A percentile compares a stretch with the other conserved stretches of the same genome.
Conservation (phyloP, 768 basidiomycete species). For the Auricularia sp. region DNA sequence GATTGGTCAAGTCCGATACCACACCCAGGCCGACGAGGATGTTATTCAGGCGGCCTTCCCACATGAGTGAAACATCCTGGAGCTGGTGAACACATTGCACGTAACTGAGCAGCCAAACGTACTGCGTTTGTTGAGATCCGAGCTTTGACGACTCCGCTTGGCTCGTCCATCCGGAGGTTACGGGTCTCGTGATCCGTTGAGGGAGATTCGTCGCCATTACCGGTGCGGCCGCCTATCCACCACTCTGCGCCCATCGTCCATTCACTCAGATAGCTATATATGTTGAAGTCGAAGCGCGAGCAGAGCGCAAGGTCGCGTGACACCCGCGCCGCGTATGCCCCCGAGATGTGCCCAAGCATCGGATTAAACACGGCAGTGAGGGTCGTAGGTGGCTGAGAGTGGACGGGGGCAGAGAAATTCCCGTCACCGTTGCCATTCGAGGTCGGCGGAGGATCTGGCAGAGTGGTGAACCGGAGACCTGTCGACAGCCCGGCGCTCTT, state of each 20-base stretch:
- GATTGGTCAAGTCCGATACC: conserved; percentile 78
- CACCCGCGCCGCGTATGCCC: conserved; percentile 83
- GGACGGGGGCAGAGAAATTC: conserved; percentile 21
- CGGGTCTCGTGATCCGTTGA: conserved; percentile 2
- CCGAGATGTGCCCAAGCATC: conserved; percentile 87
- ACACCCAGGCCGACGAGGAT: conserved; percentile 86
- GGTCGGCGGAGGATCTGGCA: conserved; percentile 68
- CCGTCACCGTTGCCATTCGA: conserved; percentile 43
- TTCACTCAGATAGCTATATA: conserved; percentile 94
- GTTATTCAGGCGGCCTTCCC: conserved; percentile 87
- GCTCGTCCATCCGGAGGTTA: conserved; percentile 21
- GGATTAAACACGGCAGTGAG: conserved; percentile 93
- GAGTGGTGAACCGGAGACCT: conserved; percentile 86
- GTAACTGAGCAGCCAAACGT: conserved; percentile 7
- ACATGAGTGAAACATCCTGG: conserved; percentile 82
- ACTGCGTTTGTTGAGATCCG: conserved; percentile 85
- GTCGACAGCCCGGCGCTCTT: conserved; percentile 90
- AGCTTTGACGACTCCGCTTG: conserved; percentile 82
- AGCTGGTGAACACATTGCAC: conserved; percentile 1
- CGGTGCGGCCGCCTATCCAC: conserved; percentile 65
- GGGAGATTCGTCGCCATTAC: conserved; percentile 15
- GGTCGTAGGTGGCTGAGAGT: conserved; percentile 81
- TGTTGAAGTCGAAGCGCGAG: conserved; percentile 90
- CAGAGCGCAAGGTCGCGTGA: conserved; percentile 78
- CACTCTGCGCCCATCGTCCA: conserved; percentile 94